Percentiles rank a stretch among this genome's conserved stretches.
Conservation (phyloP, 2,329 filamentous ascomycete genomes). For the Blastomyces parvus region DNA sequence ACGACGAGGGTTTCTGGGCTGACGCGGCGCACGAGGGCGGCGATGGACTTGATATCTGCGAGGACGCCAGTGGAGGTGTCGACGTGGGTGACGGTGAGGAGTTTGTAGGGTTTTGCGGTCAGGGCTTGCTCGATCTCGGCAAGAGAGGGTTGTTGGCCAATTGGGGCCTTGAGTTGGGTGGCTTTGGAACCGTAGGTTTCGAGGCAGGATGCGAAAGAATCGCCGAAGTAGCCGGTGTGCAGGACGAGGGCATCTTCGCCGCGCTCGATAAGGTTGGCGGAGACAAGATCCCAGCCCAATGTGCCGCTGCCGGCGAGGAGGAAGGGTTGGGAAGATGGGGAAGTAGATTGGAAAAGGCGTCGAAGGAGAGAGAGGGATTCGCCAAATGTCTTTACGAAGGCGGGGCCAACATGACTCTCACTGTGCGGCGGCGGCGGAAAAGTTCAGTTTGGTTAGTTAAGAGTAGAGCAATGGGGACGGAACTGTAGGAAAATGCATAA, state of each 20-base stretch:
- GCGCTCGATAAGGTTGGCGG: conserved; percentile 82
- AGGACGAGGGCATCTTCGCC: conserved; percentile 87
- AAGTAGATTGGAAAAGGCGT: conserved; percentile 85
- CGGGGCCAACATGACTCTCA: conserved; percentile 85
- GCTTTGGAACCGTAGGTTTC: conserved; percentile 82
- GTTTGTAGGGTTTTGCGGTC: conserved; percentile 84
- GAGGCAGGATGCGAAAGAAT: conserved; percentile 88
- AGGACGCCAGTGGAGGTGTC: conserved; percentile 95
- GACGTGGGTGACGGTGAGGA: conserved; percentile 90
- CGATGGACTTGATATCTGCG: conserved; percentile 75
- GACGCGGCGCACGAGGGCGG: conserved; percentile 72
- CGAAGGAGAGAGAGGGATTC: conserved; percentile 81
- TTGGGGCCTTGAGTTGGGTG: conserved; percentile 79
- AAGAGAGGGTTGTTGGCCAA: conserved; percentile 79
- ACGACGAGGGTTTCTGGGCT: conserved; percentile 86
- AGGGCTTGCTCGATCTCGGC: conserved; percentile 81
- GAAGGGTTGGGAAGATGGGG: conserved; percentile 77
- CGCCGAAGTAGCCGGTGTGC: conserved; percentile 94
- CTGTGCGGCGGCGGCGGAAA: conserved; percentile 42
- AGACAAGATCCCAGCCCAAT: conserved; percentile 90
- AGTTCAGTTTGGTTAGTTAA: neutral
- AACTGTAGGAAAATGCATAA: neutral
- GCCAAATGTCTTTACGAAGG: conserved; percentile 83
- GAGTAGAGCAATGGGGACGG: neutral
- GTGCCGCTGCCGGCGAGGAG: conserved; percentile 91